phyloP scores from a whole-genome alignment of 768 basidiomycete species.

The Lactarius hatsudake region DNA sequence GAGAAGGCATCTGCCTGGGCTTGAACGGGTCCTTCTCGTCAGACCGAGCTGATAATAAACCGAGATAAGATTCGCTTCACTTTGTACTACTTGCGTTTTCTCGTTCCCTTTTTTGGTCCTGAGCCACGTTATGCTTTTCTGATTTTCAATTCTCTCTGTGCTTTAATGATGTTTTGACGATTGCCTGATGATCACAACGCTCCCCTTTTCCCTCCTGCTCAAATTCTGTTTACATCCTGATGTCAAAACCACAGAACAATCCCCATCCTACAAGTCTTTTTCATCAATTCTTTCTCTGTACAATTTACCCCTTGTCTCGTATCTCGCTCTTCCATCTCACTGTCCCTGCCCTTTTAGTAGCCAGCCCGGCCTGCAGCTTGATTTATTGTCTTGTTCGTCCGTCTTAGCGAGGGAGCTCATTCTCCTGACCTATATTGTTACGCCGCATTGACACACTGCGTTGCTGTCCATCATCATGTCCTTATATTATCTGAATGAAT shows the following conservation, averaged over 20 bases:
- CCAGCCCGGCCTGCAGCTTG: constrained; percentile 34
- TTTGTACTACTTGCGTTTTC: constrained; percentile 13
- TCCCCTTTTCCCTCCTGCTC: neutral
- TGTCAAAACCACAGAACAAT: constrained; percentile 17
- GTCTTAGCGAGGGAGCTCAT: constrained; percentile 29
- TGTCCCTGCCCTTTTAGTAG: constrained; percentile 32
- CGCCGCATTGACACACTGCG: constrained; percentile 23
- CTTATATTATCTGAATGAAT: constrained; percentile 35
- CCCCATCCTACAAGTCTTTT: constrained; percentile 17
- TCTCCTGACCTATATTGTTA: constrained; percentile 26
- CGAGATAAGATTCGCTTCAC: neutral
- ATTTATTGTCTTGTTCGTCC: constrained; percentile 36
- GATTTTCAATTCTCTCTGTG: constrained; percentile 2
- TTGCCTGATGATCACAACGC: constrained; percentile 19
- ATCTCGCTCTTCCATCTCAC: constrained; percentile 30
- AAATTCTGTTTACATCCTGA: constrained; percentile 13
- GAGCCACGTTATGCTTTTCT: constrained; percentile 23
- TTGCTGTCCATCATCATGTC: constrained; percentile 31
- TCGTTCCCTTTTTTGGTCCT: constrained; percentile 10
- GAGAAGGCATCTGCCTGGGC: constrained; percentile 61
- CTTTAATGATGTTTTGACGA: constrained; percentile 24
- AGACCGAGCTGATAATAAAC: constrained; percentile 9
- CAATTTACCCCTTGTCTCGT: constrained; percentile 18
- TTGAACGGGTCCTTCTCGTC: neutral
- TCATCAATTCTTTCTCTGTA: constrained; percentile 23